Evolutionary conservation across 257 asterid genomes (phyloP), one percentile per base, ranked within the genome.

Genomic region (Rhazya stricta): DNA sequence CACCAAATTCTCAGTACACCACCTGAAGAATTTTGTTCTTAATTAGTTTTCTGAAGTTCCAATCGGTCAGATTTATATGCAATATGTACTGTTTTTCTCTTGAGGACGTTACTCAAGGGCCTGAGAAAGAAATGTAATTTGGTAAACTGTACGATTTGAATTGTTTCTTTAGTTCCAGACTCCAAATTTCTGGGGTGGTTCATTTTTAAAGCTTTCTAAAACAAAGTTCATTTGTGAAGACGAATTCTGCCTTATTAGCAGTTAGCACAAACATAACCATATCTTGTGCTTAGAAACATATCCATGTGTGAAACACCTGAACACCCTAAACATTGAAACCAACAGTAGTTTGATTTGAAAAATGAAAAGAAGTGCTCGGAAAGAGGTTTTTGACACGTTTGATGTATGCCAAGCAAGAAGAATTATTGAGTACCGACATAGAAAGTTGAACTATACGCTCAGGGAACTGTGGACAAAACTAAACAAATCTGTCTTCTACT

Each of bases 161-260:
- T 68, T 48, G 62, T 57, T 75, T 41, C 50, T 56, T 60, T 50
- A 69, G 60, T 45, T 77, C 56, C 12, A 75, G 73, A 74, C 69
- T 60, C 67, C 36, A 65, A 54, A 27, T 53, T 42, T 51, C 50
- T 69, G 79, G 79, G 71, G 75, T 58, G 74, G 29, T 72, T 50
- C 15, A 21, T 74, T 72, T 74, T 78, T 72, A 27, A 69, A 58
- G 60, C 36, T 27, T 77, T 21, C 36, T 63, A 43, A 77, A 76
- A 72, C 63, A 69, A 54, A 61, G 83, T 72, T 25, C 54, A 72
- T 81, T 83, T 77, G 61, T 53, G 45, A 16, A 75, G 78, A 69
- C 82, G 74, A 67, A 66, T 65, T 76, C 69, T 62, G 70, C 77
- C 76, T 60, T 13, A 70, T 60, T 13, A 70, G 39, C 42, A 76